Conservation (phyloP, 495 filamentous ascomycete species). For the Aspergillus leporis region DNA sequence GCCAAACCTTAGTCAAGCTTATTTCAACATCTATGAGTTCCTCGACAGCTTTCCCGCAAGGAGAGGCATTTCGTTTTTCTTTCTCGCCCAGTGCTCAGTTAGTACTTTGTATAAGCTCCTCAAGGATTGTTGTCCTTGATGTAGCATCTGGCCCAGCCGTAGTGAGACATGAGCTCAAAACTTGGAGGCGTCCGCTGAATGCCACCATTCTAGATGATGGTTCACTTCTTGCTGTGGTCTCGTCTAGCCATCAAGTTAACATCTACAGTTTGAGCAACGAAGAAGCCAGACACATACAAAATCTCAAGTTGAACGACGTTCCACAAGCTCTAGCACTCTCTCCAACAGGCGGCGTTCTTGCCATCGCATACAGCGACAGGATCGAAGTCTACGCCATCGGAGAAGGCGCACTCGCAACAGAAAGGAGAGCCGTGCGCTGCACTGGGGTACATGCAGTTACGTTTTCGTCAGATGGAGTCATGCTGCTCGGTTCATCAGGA, state of each 20-base stretch:
- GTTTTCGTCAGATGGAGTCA: slow-evolving; percentile 81
- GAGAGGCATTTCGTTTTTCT: slow-evolving; percentile 82
- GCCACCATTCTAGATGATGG: slow-evolving; percentile 81
- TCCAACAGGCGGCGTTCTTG: slow-evolving; percentile 77
- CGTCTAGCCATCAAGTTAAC: slow-evolving; percentile 78
- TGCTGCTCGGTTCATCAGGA: slow-evolving; percentile 78
- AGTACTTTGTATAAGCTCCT: slow-evolving; percentile 81
- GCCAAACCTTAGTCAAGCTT: slow-evolving; percentile 67
- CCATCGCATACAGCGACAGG: slow-evolving; percentile 81
- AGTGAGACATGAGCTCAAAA: slow-evolving; percentile 78
- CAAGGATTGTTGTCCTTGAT: slow-evolving; percentile 78
- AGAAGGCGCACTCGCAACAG: slow-evolving; percentile 59
- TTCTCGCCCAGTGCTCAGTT: slow-evolving; percentile 73
- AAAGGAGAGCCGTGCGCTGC: slow-evolving; percentile 79
- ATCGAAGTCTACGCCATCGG: slow-evolving; percentile 83
- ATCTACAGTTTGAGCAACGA: slow-evolving; percentile 67
- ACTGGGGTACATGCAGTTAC: slow-evolving; percentile 73
- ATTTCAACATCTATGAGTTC: slow-evolving; percentile 84
- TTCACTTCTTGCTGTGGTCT: slow-evolving; percentile 72
- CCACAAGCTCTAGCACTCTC: slow-evolving; percentile 78
- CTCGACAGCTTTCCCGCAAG: slow-evolving; percentile 74
- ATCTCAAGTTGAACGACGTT: slow-evolving; percentile 71
- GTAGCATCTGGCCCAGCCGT: slow-evolving; percentile 54
- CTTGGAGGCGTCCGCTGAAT: slow-evolving; percentile 71
- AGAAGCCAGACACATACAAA: slow-evolving; percentile 64